Percentiles rank a stretch among this genome's conserved stretches.
Conservation (phyloP, 2,329 filamentous ascomycete genomes). For the Balansia obtecta region DNA sequence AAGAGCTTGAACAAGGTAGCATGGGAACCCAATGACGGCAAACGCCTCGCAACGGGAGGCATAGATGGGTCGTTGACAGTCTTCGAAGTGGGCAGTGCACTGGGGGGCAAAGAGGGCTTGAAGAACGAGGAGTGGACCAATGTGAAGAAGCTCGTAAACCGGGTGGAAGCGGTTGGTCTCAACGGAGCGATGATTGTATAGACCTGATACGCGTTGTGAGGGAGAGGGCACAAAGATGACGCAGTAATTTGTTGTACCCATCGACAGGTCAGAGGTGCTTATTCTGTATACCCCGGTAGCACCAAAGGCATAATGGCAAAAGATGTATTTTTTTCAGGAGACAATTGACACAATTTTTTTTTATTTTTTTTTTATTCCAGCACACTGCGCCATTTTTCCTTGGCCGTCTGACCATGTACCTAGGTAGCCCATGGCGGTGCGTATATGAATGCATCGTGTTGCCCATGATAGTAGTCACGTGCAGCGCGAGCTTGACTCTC, state of each 20-base stretch:
- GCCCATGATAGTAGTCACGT: too few relatives aligned
- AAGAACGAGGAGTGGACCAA: constrained; percentile 85
- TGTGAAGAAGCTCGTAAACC: constrained; percentile 78
- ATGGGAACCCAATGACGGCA: constrained; percentile 86
- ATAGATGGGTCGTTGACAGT: constrained; percentile 84
- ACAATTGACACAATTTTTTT: too few relatives aligned
- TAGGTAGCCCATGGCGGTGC: too few relatives aligned
- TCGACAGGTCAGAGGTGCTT: not conserved
- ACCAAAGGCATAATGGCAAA: not conserved
- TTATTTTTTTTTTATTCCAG: not conserved
- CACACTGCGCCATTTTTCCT: too few relatives aligned
- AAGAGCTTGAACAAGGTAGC: constrained; percentile 88
- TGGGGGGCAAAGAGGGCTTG: constrained; percentile 74
- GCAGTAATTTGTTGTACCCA: constrained; percentile 1
- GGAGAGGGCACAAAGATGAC: too few relatives aligned
- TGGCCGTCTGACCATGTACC: too few relatives aligned
- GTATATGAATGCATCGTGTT: too few relatives aligned
- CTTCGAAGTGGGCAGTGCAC: constrained; percentile 75
- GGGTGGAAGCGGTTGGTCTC: constrained; percentile 51
- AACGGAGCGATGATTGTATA: constrained; percentile 28
- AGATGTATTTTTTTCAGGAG: not conserved
- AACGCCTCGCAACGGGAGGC: constrained; percentile 76
- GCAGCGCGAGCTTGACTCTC: too few relatives aligned
- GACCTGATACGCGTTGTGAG: not conserved
- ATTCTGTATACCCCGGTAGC: constrained; percentile 3